Evolutionary conservation across 2,329 filamentous ascomycete genomes (phyloP), one percentile per base, ranked within the genome.

Genomic region (Fusarium pininemorale): DNA sequence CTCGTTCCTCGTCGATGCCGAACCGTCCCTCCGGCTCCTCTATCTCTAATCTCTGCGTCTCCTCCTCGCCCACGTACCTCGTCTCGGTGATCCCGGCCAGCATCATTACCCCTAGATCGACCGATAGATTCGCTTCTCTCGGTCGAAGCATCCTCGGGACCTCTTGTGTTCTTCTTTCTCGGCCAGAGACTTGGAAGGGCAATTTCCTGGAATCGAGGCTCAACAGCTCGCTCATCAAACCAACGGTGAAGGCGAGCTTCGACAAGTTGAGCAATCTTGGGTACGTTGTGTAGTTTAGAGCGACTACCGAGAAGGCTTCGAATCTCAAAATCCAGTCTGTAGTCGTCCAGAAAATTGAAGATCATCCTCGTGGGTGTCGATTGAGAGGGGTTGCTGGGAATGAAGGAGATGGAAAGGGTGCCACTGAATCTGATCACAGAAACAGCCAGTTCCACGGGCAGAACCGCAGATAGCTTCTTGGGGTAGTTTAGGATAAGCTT

Each of bases 401-500:
- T 94, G 80, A 98, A 97, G 2, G 94, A 97, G 50, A 98, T 93
- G 50, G 94, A 97, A 24, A 99, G 85, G 1, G 96, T 99, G 47
- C 96, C 96, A 54, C 95, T 98, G 82, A 99, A 99, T 20, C 96
- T 89, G 22, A 98, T 94, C 22, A 99, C 93, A 22, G 93, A 96
- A 18, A 99, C 95, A 0, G 95, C 92, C 39, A 99, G 86, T 0
- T 96, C 96, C 24, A 99, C 95, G 6, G 96, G 96, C 2, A 99
- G 87, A 13, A 98, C 92, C 2, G 96, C 96, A 11, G 95, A 94
- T 61, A 94, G 87, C 13, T 94, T 94, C 80, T 95, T 97, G 0
- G 96, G 96, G 81, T 97, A 99, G 83, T 99, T 99, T 63, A 99
- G 88, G 54, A 98, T 88, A 71, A 99, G 86, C 77, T 96, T 98